phyloP scores from a whole-genome alignment of 768 basidiomycete genomes.

The Leucosporidium yakuticum region DNA sequence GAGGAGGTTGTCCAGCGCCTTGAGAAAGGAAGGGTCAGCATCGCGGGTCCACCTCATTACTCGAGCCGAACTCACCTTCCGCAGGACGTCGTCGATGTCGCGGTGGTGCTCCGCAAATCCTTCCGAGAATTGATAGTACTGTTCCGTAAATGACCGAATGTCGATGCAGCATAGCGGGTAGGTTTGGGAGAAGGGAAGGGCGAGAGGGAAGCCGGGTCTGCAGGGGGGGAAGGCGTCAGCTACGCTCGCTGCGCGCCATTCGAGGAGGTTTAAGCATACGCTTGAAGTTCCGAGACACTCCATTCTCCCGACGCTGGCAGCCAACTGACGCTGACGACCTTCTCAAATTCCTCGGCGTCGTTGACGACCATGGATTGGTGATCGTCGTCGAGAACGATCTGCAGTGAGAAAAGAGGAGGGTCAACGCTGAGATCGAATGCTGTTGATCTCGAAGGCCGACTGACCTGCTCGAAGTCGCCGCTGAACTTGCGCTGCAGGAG shows the following conservation, averaged over 20 bases:
- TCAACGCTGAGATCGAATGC: no score
- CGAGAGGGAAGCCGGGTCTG: conserved; percentile 61
- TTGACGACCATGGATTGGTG: conserved; percentile 73
- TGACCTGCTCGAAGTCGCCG: conserved; percentile 58
- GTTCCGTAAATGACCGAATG: conserved; percentile 83
- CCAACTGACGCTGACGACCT: conserved; percentile 77
- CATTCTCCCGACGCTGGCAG: conserved; percentile 57
- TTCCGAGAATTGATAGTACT: conserved; percentile 94
- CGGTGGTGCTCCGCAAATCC: conserved; percentile 86
- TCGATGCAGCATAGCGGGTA: conserved; percentile 92
- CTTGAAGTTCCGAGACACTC: conserved; percentile 16
- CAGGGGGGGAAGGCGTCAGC: neutral
- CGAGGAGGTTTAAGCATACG: conserved; percentile 8
- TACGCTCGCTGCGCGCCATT: neutral
- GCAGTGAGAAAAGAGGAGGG: neutral
- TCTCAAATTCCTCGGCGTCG: conserved; percentile 57
- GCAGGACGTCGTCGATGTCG: conserved; percentile 83
- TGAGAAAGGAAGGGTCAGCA: conserved; percentile 6
- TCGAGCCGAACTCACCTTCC: conserved; percentile 55
- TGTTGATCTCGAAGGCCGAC: no score
- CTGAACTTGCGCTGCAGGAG: conserved; percentile 76
- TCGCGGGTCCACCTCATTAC: neutral
- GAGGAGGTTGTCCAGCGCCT: conserved; percentile 84
- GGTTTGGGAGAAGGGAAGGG: conserved; percentile 88
- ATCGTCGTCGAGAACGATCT: conserved; percentile 79